Percentiles rank a stretch among this genome's conserved stretches.
Conservation (phyloP, 1,139 yeast species). For the Waltiozyma sp. region DNA sequence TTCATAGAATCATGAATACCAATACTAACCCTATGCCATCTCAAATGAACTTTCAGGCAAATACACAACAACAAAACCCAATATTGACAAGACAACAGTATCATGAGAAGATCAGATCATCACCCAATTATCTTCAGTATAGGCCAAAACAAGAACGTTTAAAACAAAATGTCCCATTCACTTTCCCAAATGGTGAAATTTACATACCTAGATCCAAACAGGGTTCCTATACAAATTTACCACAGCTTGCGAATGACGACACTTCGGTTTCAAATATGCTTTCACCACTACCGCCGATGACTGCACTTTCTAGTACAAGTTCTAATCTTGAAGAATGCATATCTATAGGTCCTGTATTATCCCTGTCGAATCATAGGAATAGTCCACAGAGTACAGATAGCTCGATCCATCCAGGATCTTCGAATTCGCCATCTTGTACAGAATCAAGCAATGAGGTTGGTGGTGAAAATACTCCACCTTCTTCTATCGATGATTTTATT, state of each 20-base stretch:
- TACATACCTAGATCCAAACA: slow-evolving; percentile 19
- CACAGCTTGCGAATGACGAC: background rate
- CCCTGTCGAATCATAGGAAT: background rate
- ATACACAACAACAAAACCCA: background rate
- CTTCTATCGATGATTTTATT: slow-evolving; percentile 18
- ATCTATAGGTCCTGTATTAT: background rate
- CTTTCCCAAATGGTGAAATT: slow-evolving; percentile 21
- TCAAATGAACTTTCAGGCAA: background rate
- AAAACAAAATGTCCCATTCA: slow-evolving; percentile 13
- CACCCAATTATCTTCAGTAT: background rate
- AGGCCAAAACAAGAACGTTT: background rate
- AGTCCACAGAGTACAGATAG: slow-evolving; percentile 2
- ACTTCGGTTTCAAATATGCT: background rate
- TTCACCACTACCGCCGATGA: slow-evolving; percentile 1
- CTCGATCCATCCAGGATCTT: slow-evolving; percentile 11
- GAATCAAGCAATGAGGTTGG: slow-evolving; percentile 16
- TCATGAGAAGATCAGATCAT: background rate
- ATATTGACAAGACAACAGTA: background rate
- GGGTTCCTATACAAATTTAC: slow-evolving; percentile 8
- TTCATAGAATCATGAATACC: background rate
- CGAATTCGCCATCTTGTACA: slow-evolving; percentile 15
- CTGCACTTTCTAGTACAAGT: background rate
- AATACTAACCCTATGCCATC: background rate
- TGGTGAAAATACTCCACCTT: slow-evolving; percentile 19
- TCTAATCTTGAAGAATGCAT: slow-evolving; percentile 1